Percentiles rank a stretch among this genome's conserved stretches.
These are phyloP conservation scores for Trametes punicea DNA, from an alignment of 768 basidiomycete species.

Conservation along the genomic window DNA sequence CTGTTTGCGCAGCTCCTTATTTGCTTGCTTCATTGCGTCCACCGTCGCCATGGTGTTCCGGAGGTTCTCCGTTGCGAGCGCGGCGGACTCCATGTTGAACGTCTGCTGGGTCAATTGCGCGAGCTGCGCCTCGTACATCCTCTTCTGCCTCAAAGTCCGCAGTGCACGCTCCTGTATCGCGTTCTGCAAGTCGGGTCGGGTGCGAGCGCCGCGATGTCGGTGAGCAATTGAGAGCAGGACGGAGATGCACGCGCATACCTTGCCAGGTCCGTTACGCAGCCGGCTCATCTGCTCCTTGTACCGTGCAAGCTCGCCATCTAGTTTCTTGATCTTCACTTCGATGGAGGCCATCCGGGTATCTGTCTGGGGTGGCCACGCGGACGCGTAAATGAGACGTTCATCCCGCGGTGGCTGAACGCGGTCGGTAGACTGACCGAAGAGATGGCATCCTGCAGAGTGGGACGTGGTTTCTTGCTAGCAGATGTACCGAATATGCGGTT, in stretches of 20 bases:
- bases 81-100: conserved; percentile 97
- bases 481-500: conserved; percentile 84
- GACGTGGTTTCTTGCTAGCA: conserved; percentile 76
- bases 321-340: conserved; percentile 95
- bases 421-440: conserved; percentile 56
- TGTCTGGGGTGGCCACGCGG: conserved; percentile 49
- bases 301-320: conserved; percentile 86
- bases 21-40: conserved; percentile 92
- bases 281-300: conserved; percentile 98
- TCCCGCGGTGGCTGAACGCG: not conserved
- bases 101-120: conserved; percentile 90
- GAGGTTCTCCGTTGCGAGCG: conserved; percentile 95
- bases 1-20: conserved; percentile 95
- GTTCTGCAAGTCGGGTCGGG: conserved; percentile 41
- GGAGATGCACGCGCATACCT: conserved; percentile 47
- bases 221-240: not conserved
- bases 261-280: conserved; percentile 90
- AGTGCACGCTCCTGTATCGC: conserved; percentile 95
- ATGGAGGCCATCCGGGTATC: conserved; percentile 82
- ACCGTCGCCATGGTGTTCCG: conserved; percentile 99
- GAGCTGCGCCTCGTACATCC: conserved; percentile 93
- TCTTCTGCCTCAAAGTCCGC: conserved; percentile 89
- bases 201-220: too few species aligned
- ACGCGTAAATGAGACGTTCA: not conserved
- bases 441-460: conserved; percentile 91